phyloP scores from a whole-genome alignment of 768 basidiomycete genomes.

The Leccinum subtestaceum region DNA sequence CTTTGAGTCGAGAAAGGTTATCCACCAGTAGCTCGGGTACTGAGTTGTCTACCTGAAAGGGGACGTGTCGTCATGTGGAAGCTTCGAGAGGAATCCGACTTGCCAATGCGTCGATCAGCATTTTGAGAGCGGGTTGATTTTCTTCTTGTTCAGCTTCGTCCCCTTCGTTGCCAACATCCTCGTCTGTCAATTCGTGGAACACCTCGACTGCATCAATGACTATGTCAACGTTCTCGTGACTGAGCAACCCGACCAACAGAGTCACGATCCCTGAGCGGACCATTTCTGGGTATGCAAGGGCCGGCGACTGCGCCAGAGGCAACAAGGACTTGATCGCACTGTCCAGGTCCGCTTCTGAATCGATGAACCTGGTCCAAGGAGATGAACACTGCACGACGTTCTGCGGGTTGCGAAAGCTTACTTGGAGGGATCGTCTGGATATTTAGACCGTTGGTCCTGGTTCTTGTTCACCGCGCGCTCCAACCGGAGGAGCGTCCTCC shows the following conservation, averaged over 20 bases:
- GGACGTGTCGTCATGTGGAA: conserved; percentile 4
- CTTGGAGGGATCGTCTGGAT: conserved; percentile 90
- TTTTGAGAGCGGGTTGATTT: conserved; percentile 65
- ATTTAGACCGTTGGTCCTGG: conserved; percentile 94
- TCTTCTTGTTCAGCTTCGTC: conserved; percentile 63
- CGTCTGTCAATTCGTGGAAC: conserved; percentile 92
- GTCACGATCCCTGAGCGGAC: conserved; percentile 69
- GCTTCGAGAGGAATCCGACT: conserved; percentile 27
- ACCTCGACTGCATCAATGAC: conserved; percentile 94
- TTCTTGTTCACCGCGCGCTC: conserved; percentile 93
- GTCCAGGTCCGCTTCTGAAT: conserved; percentile 96
- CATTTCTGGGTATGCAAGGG: conserved; percentile 85
- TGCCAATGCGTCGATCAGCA: conserved; percentile 75
- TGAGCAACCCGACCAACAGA: conserved; percentile 79
- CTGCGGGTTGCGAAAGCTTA: conserved; percentile 31
- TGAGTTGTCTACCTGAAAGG: conserved; percentile 69
- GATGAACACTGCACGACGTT: conserved; percentile 1
- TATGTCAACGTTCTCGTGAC: conserved; percentile 96
- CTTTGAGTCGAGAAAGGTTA: conserved; percentile 86
- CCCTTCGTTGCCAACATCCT: conserved; percentile 83
- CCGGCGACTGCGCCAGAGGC: conserved; percentile 83
- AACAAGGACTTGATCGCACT: conserved; percentile 80
- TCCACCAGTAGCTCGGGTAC: conserved; percentile 86
- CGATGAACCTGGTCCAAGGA: conserved; percentile 77
- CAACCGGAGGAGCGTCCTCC: conserved; percentile 72